phyloP scores from a whole-genome alignment of 257 asterid species.

The Cynanchum wilfordii region DNA sequence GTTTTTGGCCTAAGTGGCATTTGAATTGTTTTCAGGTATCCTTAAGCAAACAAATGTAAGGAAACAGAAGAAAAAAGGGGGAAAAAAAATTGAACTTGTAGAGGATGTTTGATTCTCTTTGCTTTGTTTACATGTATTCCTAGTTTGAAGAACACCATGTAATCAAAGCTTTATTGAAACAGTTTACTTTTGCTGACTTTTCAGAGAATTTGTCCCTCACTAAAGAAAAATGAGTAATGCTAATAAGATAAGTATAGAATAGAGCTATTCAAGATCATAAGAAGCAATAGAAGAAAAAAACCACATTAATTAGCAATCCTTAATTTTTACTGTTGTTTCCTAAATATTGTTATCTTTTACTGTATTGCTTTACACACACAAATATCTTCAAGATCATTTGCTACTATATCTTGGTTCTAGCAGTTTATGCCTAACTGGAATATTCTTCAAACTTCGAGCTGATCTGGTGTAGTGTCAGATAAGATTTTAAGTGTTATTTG shows the following conservation, averaged over 20 bases:
- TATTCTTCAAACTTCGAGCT: neutral
- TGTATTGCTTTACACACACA: no score
- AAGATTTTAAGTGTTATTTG: neutral
- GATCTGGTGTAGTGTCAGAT: no score
- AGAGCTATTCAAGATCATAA: neutral
- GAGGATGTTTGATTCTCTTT: neutral
- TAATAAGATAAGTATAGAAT: neutral
- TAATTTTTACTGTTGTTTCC: neutral
- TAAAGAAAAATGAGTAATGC: neutral
- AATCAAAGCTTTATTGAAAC: neutral
- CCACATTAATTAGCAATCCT: neutral
- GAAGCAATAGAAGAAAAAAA: neutral
- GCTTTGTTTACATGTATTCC: neutral
- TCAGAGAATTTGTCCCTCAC: neutral
- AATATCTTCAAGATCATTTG: neutral
- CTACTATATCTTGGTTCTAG: neutral
- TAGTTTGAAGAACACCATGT: neutral
- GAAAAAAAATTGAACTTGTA: neutral
- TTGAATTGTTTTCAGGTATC: neutral
- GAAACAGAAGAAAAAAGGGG: neutral
- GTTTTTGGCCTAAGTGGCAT: neutral
- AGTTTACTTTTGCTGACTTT: neutral
- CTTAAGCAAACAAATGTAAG: neutral
- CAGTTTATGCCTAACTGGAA: neutral
- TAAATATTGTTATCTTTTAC: neutral